These are phyloP conservation scores for Artemisia tridentata DNA, from an alignment of 129 eudicot species.

Conservation along the genomic window DNA sequence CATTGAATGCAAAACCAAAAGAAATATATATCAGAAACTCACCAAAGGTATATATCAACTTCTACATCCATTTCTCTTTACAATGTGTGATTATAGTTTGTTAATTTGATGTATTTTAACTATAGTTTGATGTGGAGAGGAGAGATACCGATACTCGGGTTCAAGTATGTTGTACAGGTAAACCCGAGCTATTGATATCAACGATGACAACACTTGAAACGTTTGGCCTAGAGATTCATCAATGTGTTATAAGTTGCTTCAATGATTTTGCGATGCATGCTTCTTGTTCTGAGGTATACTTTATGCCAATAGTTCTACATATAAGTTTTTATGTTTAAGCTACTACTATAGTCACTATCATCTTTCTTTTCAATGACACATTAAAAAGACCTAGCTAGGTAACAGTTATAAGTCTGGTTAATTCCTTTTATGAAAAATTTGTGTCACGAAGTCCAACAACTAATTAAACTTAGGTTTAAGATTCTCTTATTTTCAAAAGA, in stretches of 20 bases:
- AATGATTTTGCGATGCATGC: constrained; percentile 75
- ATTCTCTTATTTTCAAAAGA: too few relatives aligned
- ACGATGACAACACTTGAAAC: constrained; percentile 73
- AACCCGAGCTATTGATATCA: constrained; percentile 70
- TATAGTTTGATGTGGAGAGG: constrained; percentile 88
- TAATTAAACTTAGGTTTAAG: too few relatives aligned
- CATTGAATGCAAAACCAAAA: constrained; percentile 46
- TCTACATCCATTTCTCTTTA: not conserved
- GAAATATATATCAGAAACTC: constrained; percentile 60
- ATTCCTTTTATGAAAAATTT: too few relatives aligned
- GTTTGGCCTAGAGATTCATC: constrained; percentile 72
- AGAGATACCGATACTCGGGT: constrained; percentile 51
- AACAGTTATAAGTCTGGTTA: too few relatives aligned
- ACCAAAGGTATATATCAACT: constrained; percentile 56
- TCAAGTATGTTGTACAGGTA: constrained; percentile 61
- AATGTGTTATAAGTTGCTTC: constrained; percentile 87
- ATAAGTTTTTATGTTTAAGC: too few relatives aligned
- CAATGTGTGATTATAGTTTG: not conserved
- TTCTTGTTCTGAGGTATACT: constrained; percentile 69
- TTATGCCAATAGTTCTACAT: too few relatives aligned
- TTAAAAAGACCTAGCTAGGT: too few relatives aligned
- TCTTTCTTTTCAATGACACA: too few relatives aligned
- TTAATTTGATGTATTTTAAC: not conserved
- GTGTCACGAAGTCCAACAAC: too few relatives aligned
- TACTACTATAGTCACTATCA: not conserved